Conservation (phyloP, 768 basidiomycete species). For the Psilocybe azurescens region DNA sequence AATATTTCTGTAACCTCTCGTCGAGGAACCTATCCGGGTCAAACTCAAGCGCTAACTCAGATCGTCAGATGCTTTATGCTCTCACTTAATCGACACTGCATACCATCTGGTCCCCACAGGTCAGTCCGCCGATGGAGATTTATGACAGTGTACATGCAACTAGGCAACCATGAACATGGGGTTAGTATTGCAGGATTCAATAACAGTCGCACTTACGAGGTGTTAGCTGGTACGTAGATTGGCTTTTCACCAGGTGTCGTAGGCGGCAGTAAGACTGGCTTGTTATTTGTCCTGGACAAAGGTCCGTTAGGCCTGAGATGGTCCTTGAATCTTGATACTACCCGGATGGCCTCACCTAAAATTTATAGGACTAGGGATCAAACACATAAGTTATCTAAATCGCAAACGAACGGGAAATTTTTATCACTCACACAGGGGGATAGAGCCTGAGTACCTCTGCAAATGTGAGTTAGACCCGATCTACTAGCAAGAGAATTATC, state of each 20-base stretch:
- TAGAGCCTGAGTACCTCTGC: constrained; percentile 48
- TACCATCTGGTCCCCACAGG: constrained; percentile 74
- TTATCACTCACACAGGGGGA: constrained; percentile 34
- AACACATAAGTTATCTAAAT: neutral
- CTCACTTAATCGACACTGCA: neutral
- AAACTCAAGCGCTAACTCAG: constrained; percentile 44
- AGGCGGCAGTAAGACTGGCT: constrained; percentile 19
- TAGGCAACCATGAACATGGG: neutral
- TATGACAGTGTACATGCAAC: constrained; percentile 46
- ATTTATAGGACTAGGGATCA: constrained; percentile 4
- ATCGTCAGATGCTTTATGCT: neutral
- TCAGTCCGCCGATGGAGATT: constrained; percentile 67
- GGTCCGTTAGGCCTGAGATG: neutral
- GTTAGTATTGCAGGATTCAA: neutral
- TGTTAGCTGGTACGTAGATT: constrained; percentile 27
- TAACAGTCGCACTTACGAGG: constrained; percentile 18
- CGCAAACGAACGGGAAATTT: neutral
- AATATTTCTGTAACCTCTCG: constrained; percentile 48
- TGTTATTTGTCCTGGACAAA: constrained; percentile 12
- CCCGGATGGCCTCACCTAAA: neutral
- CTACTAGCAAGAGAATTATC: neutral
- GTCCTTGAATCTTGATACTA: neutral
- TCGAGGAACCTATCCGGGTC: constrained; percentile 65
- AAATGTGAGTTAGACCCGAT: neutral
- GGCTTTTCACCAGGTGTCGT: constrained; percentile 22